These are phyloP conservation scores for Davidsoniella virescens DNA, from an alignment of 2,329 filamentous ascomycete genomes.

Conservation along the genomic window DNA sequence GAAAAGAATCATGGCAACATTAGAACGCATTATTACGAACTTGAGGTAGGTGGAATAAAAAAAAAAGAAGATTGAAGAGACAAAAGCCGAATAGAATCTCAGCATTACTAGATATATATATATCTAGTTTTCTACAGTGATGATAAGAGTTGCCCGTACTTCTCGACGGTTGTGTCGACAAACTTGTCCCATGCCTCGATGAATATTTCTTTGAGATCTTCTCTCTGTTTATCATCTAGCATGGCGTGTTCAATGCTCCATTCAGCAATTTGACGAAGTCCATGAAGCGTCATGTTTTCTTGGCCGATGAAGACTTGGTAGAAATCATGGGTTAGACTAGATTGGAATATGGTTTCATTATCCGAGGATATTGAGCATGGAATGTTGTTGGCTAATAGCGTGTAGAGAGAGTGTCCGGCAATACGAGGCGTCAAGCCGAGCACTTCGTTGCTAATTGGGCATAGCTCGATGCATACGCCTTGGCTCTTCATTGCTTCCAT, in stretches of 20 bases:
- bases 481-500: constrained; percentile 46
- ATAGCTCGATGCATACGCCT: constrained; percentile 57
- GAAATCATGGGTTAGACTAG: constrained; percentile 58
- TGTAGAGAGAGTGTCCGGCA: constrained; percentile 50
- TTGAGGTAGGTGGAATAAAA: background rate
- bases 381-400: constrained; percentile 53
- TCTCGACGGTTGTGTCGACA: constrained; percentile 32
- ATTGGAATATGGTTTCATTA: constrained; percentile 59
- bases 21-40: too few species aligned
- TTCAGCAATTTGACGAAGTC: constrained; percentile 51
- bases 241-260: constrained; percentile 48
- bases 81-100: background rate
- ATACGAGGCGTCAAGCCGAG: constrained; percentile 51
- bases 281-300: constrained; percentile 47
- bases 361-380: constrained; percentile 62
- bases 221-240: constrained; percentile 30
- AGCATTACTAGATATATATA: background rate
- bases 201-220: constrained; percentile 29
- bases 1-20: too few species aligned
- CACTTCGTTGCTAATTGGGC: constrained; percentile 63
- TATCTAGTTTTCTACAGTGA: background rate
- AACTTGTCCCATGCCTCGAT: constrained; percentile 41
- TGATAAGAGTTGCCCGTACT: constrained; percentile 19
- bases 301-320: constrained; percentile 61
- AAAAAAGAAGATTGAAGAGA: background rate